Conservation (phyloP, 2,329 filamentous ascomycete species). For the Epichloe elymi region DNA sequence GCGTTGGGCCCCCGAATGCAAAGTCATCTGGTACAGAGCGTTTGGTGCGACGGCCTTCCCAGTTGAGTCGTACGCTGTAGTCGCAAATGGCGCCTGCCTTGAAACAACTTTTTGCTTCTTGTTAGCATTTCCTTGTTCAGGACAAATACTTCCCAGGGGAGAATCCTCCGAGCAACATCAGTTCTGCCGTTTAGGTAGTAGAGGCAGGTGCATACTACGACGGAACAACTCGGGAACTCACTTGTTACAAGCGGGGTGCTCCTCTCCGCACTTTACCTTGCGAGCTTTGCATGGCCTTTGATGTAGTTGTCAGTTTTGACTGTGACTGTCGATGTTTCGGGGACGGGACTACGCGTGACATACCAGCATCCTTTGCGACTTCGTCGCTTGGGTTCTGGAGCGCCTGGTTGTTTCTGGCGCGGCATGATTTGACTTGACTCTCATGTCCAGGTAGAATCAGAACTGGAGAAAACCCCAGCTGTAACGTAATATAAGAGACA, state of each 20-base stretch:
- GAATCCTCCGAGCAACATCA: background rate
- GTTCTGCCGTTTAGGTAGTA: background rate
- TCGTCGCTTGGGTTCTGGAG: slow-evolving; percentile 29
- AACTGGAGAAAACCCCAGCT: background rate
- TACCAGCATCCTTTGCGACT: slow-evolving; percentile 34
- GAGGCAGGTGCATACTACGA: background rate
- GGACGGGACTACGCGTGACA: slow-evolving; percentile 7
- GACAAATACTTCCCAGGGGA: no score
- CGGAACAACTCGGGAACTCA: slow-evolving; percentile 15
- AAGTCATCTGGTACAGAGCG: slow-evolving; percentile 1
- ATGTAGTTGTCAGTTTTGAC: background rate
- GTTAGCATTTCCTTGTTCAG: background rate
- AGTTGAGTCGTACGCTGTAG: slow-evolving; percentile 70
- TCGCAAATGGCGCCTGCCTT: slow-evolving; percentile 63
- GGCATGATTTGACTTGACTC: slow-evolving; percentile 20
- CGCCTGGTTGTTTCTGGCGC: slow-evolving; percentile 28
- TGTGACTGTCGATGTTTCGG: background rate
- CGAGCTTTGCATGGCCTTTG: slow-evolving; percentile 64
- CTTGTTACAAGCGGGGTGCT: slow-evolving; percentile 59
- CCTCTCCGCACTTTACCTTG: slow-evolving; percentile 65
- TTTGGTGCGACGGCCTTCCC: slow-evolving; percentile 48
- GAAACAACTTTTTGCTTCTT: slow-evolving; percentile 36
- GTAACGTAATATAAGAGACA: background rate
- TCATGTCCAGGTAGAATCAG: background rate
- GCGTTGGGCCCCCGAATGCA: background rate